A percentile compares a stretch with the other conserved stretches of the same genome.
These are phyloP conservation scores for Sungouiozyma ichnusensis DNA, from an alignment of 805 yeast genomes.

Conservation along the genomic window DNA sequence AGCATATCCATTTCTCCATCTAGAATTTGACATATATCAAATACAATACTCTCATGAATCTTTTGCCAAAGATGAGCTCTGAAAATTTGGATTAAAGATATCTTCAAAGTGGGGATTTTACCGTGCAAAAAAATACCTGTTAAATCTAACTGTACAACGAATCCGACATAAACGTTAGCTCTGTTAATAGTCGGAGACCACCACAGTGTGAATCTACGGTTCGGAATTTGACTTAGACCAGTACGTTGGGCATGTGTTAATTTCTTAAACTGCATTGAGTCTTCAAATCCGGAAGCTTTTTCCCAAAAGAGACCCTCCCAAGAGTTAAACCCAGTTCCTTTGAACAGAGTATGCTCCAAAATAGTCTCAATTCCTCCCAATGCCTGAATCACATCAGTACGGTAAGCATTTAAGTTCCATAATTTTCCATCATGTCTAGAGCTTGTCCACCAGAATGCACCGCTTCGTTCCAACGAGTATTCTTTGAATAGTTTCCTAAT, in stretches of 20 bases:
- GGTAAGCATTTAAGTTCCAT: constrained; percentile 86
- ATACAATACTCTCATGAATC: constrained; percentile 90
- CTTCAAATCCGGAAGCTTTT: constrained; percentile 94
- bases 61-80: constrained; percentile 99
- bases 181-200: constrained; percentile 99
- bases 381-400: constrained; percentile 94
- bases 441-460: constrained; percentile 96
- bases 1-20: constrained; percentile 79
- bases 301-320: constrained; percentile 99
- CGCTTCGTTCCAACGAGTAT: constrained; percentile 57
- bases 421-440: constrained; percentile 89
- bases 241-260: constrained; percentile 95
- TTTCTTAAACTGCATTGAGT: constrained; percentile 86
- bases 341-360: constrained; percentile 86
- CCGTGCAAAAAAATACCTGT: constrained; percentile 97
- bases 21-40: constrained; percentile 83
- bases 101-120: constrained; percentile 92
- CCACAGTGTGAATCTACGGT: constrained; percentile 94
- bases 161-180: constrained; percentile 96
- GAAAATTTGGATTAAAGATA: constrained; percentile 89
- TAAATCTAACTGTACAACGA: constrained; percentile 86
- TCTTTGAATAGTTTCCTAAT: constrained; percentile 69
- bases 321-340: constrained; percentile 93
- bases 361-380: constrained; percentile 96
- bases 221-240: constrained; percentile 95